Evolutionary conservation across 2,329 filamentous ascomycete genomes (phyloP).

Genomic region (Cladophialophora carrionii): DNA sequence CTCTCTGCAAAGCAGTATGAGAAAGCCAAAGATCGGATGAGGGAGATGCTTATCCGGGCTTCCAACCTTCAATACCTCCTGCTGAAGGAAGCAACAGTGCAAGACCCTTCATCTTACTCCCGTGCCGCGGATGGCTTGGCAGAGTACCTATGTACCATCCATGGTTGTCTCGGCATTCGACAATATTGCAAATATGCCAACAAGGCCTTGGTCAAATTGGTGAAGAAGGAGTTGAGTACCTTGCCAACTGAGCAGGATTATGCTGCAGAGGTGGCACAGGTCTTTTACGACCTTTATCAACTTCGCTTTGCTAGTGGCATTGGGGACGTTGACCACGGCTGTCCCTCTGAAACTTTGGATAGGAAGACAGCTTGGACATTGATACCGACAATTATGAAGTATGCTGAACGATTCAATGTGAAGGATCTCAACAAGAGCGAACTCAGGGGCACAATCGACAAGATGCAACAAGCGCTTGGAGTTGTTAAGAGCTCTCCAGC

Average conservation of each 20-base stretch:
- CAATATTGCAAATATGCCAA: constrained; percentile 83
- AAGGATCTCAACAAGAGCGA: constrained; percentile 92
- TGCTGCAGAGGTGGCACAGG: constrained; percentile 83
- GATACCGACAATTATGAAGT: constrained; percentile 78
- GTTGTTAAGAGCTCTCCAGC: constrained; percentile 75
- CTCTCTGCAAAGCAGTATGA: constrained; percentile 48
- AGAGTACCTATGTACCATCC: constrained; percentile 77
- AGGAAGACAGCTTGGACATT: constrained; percentile 77
- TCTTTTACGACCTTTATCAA: constrained; percentile 80
- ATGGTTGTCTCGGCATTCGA: constrained; percentile 80
- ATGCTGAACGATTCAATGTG: constrained; percentile 81
- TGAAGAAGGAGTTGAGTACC: constrained; percentile 80
- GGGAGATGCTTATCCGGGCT: constrained; percentile 82
- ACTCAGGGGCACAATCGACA: constrained; percentile 85
- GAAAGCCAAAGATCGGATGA: constrained; percentile 68
- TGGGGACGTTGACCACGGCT: constrained; percentile 76
- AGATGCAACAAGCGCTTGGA: constrained; percentile 85
- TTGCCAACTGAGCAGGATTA: constrained; percentile 77
- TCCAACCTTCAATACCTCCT: constrained; percentile 88
- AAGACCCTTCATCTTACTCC: constrained; percentile 67
- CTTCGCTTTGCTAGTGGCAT: constrained; percentile 72
- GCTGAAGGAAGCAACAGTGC: constrained; percentile 72
- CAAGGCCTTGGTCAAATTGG: constrained; percentile 85
- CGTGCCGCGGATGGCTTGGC: constrained; percentile 72
- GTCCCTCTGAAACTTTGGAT: constrained; percentile 75